phyloP scores from a whole-genome alignment of 345 rosid species.

The Erodium maritimum region DNA sequence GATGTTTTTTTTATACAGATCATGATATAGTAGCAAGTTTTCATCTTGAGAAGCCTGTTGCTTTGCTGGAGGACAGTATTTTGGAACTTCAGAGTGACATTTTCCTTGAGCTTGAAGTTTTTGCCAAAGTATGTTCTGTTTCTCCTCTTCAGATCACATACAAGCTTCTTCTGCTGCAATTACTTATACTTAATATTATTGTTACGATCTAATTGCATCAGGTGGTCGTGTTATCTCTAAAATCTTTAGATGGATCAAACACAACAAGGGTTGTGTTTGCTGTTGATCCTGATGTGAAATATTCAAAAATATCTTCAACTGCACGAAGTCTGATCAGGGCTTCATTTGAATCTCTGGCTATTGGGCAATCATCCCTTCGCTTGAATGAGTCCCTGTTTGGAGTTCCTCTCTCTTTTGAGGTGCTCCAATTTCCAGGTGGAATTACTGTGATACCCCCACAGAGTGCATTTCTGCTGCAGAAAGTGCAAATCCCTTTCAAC shows the following conservation, averaged over 20 bases:
- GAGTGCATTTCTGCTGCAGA: constrained; percentile 71
- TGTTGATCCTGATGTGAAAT: constrained; percentile 50
- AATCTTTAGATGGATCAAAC: constrained; percentile 36
- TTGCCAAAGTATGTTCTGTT: constrained; percentile 38
- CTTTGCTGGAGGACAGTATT: constrained; percentile 48
- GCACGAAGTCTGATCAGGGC: constrained; percentile 57
- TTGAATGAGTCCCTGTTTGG: constrained; percentile 66
- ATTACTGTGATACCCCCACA: constrained; percentile 69
- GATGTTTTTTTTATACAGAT: constrained; percentile 31
- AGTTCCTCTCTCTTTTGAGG: constrained; percentile 45
- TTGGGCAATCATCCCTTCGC: constrained; percentile 33
- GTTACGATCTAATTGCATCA: constrained; percentile 19
- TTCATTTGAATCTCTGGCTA: constrained; percentile 39
- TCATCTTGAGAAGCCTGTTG: constrained; percentile 39
- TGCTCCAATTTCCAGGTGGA: constrained; percentile 63
- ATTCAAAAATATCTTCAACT: constrained; percentile 42
- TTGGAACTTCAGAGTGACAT: constrained; percentile 67
- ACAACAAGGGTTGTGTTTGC: constrained; percentile 59
- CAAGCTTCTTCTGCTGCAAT: background rate
- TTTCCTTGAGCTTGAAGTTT: constrained; percentile 47
- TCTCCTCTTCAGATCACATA: too few relatives aligned
- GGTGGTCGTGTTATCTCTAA: constrained; percentile 56
- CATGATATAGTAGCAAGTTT: constrained; percentile 75
- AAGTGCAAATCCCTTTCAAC: constrained; percentile 67
- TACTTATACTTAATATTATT: background rate